Percentiles rank a stretch among this genome's conserved stretches.
Evolutionary conservation across 805 yeast genomes (phyloP).

Genomic region (Metschnikowia peoriensis): DNA sequence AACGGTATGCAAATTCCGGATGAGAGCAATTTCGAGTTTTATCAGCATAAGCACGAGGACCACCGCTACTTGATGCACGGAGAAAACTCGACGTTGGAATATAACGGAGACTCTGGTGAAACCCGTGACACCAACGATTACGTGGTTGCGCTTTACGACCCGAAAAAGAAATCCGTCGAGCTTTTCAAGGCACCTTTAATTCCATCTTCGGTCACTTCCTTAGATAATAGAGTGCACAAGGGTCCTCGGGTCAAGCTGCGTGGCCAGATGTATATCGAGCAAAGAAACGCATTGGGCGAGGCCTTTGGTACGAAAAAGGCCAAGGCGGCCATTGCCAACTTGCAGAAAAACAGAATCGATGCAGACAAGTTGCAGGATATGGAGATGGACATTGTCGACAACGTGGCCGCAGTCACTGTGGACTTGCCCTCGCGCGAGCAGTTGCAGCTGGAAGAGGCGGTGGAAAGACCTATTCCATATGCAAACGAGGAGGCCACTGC

Average conservation of each 20-base stretch:
- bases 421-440: conserved; percentile 70
- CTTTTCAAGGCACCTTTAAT: conserved; percentile 62
- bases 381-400: conserved; percentile 79
- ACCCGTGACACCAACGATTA: conserved; percentile 47
- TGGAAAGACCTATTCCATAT: conserved; percentile 81
- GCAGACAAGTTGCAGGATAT: conserved; percentile 71
- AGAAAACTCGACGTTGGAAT: conserved; percentile 69
- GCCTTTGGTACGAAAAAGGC: conserved; percentile 98
- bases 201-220: conserved; percentile 61
- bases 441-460: conserved; percentile 53
- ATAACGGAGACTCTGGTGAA: conserved; percentile 52
- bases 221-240: conserved; percentile 50
- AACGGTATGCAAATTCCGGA: conserved; percentile 68
- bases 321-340: conserved; percentile 79
- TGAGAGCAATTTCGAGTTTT: conserved; percentile 61
- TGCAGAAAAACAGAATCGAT: conserved; percentile 83
- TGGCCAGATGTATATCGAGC: conserved; percentile 49
- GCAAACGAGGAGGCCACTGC: conserved; percentile 76
- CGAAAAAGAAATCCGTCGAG: conserved; percentile 59
- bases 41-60: conserved; percentile 44
- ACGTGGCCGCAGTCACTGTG: conserved; percentile 66
- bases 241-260: conserved; percentile 67
- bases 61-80: conserved; percentile 65
- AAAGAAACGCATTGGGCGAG: conserved; percentile 86
- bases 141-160: conserved; percentile 77